phyloP scores from a whole-genome alignment of 1,139 yeast genomes.

The Kluyveromyces sp. region DNA sequence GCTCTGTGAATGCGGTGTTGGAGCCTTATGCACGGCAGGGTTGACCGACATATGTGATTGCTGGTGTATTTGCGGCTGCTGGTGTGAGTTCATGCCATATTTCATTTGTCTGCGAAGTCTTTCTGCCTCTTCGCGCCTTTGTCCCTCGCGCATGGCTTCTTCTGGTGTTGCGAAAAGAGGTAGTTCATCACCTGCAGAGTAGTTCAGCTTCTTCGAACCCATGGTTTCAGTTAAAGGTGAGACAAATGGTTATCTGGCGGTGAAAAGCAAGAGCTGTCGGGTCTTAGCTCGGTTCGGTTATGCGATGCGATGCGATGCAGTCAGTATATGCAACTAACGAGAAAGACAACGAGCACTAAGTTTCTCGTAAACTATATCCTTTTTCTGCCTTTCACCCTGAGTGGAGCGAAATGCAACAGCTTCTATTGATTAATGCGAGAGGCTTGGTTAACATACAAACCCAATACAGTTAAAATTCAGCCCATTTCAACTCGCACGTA shows the following conservation, averaged over 20 bases:
- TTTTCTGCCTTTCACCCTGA: too few species aligned
- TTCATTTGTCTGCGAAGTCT: slow-evolving; percentile 17
- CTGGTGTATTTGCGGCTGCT: background rate
- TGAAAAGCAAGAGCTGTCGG: background rate
- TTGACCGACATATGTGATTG: background rate
- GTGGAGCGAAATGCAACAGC: too few species aligned
- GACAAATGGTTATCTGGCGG: background rate
- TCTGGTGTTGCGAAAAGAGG: slow-evolving; percentile 30
- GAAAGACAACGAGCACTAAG: too few species aligned
- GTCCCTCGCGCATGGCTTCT: slow-evolving; percentile 28
- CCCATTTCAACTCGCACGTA: too few species aligned
- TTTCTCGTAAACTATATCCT: too few species aligned
- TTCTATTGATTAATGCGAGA: too few species aligned
- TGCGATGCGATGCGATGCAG: too few species aligned
- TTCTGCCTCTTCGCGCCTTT: slow-evolving; percentile 21
- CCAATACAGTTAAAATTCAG: too few species aligned
- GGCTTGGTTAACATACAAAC: too few species aligned
- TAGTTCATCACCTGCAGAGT: slow-evolving; percentile 30
- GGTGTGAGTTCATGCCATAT: slow-evolving; percentile 9
- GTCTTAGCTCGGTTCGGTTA: too few species aligned
- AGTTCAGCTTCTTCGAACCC: slow-evolving; percentile 28
- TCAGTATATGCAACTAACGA: too few species aligned
- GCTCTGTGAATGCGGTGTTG: background rate
- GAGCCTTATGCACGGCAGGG: background rate
- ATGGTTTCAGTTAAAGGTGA: slow-evolving; percentile 8